phyloP scores from a whole-genome alignment of 2,329 filamentous ascomycete species.

The Cephalotrichum gorgonifer region DNA sequence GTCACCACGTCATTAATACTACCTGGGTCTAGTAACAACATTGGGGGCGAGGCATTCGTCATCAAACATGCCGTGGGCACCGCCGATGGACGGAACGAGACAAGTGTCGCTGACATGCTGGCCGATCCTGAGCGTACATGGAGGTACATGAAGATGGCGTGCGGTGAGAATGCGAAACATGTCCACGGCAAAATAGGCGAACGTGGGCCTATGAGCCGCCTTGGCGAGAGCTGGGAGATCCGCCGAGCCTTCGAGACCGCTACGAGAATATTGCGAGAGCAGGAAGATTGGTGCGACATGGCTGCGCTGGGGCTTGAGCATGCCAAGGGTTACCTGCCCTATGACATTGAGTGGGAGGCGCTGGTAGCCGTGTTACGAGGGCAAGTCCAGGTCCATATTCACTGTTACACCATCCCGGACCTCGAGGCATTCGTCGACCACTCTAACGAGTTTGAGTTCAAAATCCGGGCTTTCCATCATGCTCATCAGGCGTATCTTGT shows the following conservation, averaged over 20 bases:
- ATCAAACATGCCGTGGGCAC: slow-evolving; percentile 58
- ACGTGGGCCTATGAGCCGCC: slow-evolving; percentile 44
- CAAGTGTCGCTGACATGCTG: slow-evolving; percentile 52
- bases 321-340: slow-evolving; percentile 49
- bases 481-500: slow-evolving; percentile 57
- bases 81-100: slow-evolving; percentile 48
- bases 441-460: slow-evolving; percentile 61
- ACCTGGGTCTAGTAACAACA: slow-evolving; percentile 61
- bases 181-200: slow-evolving; percentile 46
- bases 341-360: slow-evolving; percentile 53
- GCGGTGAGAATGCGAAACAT: slow-evolving; percentile 58
- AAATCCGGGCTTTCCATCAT: slow-evolving; percentile 58
- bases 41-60: slow-evolving; percentile 59
- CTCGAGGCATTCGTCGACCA: slow-evolving; percentile 60
- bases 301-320: slow-evolving; percentile 40
- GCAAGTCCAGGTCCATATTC: slow-evolving; percentile 59
- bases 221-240: slow-evolving; percentile 62
- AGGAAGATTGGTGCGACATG: slow-evolving; percentile 58
- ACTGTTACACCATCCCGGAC: slow-evolving; percentile 62
- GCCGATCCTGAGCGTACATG: slow-evolving; percentile 55
- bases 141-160: slow-evolving; percentile 71
- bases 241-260: slow-evolving; percentile 58
- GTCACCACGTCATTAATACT: slow-evolving; percentile 59
- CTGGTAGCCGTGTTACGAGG: slow-evolving; percentile 52
- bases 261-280: slow-evolving; percentile 40